phyloP scores from a whole-genome alignment of 2,329 filamentous ascomycete genomes.

The Hypomyces perniciosus region DNA sequence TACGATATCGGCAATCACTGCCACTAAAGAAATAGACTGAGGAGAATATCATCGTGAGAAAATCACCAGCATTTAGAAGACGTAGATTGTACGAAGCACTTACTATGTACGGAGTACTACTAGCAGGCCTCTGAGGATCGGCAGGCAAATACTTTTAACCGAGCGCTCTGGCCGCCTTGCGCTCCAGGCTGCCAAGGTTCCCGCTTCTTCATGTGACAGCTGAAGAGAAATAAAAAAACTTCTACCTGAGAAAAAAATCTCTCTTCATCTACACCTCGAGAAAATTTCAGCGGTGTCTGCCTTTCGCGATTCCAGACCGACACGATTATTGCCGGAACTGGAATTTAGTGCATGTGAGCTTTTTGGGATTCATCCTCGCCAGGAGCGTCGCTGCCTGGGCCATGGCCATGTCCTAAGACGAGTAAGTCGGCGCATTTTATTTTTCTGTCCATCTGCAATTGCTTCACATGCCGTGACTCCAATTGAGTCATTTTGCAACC shows the following conservation, averaged over 20 bases:
- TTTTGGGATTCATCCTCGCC: constrained; percentile 3
- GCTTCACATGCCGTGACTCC: background rate
- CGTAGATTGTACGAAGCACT: too few relatives aligned
- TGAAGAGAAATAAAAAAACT: background rate
- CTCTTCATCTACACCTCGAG: background rate
- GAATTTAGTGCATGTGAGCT: constrained; percentile 4
- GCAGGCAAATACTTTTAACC: too few relatives aligned
- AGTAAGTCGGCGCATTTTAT: constrained; percentile 19
- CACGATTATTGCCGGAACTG: constrained; percentile 7
- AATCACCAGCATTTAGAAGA: too few relatives aligned
- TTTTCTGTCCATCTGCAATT: background rate
- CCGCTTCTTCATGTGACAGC: background rate
- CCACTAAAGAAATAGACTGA: too few relatives aligned
- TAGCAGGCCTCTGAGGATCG: too few relatives aligned
- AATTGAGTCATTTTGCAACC: background rate
- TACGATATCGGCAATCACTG: too few relatives aligned
- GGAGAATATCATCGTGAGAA: too few relatives aligned
- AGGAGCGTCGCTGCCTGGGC: constrained; percentile 16
- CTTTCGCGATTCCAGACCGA: constrained; percentile 4
- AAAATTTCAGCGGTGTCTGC: background rate
- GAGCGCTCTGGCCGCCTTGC: constrained; percentile 20
- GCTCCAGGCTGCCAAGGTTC: constrained; percentile 21
- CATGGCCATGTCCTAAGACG: constrained; percentile 24
- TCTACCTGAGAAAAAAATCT: constrained; percentile 4
- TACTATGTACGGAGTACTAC: too few relatives aligned